phyloP scores from a whole-genome alignment of 2,329 filamentous ascomycete species.

The Aspergillus sp. region DNA sequence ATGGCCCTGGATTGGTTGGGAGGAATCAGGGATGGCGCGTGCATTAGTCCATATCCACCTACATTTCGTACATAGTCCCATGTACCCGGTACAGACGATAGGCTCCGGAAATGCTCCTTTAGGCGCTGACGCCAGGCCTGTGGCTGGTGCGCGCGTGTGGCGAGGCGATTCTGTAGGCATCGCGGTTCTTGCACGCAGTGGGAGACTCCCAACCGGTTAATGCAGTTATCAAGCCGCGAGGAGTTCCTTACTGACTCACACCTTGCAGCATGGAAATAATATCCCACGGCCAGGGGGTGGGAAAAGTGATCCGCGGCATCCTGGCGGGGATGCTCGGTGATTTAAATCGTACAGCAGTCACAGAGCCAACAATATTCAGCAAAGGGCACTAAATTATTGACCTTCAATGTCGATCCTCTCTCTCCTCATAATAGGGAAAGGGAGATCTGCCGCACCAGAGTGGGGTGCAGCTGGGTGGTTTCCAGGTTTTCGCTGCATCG shows the following conservation, averaged over 20 bases:
- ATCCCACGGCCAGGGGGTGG: conserved; percentile 2
- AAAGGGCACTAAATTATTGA: conserved; percentile 3
- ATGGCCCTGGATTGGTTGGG: not conserved
- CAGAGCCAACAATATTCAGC: not conserved
- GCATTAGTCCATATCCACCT: conserved; percentile 2
- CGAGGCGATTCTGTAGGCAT: not conserved
- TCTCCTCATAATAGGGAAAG: not conserved
- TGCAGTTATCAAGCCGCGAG: not conserved
- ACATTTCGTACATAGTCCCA: conserved; percentile 5
- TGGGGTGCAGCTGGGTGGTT: conserved; percentile 13
- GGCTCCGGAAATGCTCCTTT: conserved; percentile 2
- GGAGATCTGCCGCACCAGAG: conserved; percentile 14
- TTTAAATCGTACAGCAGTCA: not conserved
- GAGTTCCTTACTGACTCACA: conserved; percentile 4
- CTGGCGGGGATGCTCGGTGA: conserved; percentile 6
- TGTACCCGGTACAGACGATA: not conserved
- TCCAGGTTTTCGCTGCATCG: conserved; percentile 10
- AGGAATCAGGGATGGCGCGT: conserved; percentile 5
- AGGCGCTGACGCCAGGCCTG: not conserved
- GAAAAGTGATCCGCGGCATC: not conserved
- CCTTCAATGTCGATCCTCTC: conserved; percentile 1
- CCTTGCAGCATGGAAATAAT: conserved; percentile 5
- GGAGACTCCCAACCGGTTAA: not conserved
- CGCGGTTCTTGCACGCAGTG: not conserved
- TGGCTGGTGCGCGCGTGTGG: not conserved